Base-by-base conservation (phyloP, 2,329 filamentous ascomycete species). In the Fusarium poae region DNA sequence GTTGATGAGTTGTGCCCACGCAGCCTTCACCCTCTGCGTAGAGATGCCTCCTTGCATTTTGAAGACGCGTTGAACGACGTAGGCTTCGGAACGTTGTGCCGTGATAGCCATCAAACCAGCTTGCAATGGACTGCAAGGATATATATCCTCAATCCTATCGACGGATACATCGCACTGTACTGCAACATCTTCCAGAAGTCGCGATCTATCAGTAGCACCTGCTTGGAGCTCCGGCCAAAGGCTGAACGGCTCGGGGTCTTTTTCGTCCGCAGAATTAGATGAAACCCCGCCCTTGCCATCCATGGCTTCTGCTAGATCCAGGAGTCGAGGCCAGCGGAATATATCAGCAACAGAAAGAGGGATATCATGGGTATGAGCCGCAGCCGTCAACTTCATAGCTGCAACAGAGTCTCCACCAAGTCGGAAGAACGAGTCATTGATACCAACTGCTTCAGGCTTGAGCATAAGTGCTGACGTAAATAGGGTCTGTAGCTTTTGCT, bases 271-370 rank as follows among this genome's bases (percentile, higher is more conserved):
- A 39, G 23, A 51, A n/a, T 6, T 10, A 51, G 34, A 51, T 39
- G 11, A 23, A 12, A 27, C 12, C 8, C 34, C 30, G 7, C 3
- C 13, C 20, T 51, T 51, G 23, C 39, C 34, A 21, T 39, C 18
- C 34, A 51, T 39, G 34, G 23, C 34, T 29, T 20, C 34, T 51
- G 48, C 48, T 39, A 51, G 25, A 27, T 51, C 48, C n/a, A 39
- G 23, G 25, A 51, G 34, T 51, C 34, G 48, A 51, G 48, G 48
- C 4, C 48, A 51, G 39, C 13, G 48, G 34, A 51, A 51, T 21
- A 51, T 51, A 39, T 51, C 48, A 51, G 34, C 48, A 51, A 51
- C 48, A 51, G 48, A 39, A 51, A 51, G 34, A 39, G 48, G 48
- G 23, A 51, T 51, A 21, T 20, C 48, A 25, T 42, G 35, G 37